Percentiles rank a stretch among this genome's conserved stretches.
phyloP scores from a whole-genome alignment of 2,329 filamentous ascomycete species.

The Albophoma yamanashiensis region DNA sequence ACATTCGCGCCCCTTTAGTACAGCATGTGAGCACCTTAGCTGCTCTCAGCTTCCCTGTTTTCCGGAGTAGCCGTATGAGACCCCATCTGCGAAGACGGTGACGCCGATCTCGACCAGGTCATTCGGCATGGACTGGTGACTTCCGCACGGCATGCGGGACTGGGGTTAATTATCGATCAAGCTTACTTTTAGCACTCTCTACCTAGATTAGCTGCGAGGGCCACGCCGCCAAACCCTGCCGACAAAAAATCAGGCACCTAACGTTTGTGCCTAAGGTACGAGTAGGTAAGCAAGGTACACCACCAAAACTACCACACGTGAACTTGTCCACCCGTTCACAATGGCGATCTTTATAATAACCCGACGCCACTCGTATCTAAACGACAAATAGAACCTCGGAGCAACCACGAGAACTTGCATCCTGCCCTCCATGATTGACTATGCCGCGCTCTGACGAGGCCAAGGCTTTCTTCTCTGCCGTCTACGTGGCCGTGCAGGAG shows the following conservation, averaged over 20 bases:
- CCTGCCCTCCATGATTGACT: not conserved
- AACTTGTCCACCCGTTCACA: not conserved
- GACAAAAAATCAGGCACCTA: too few species aligned
- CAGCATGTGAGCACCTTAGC: too few species aligned
- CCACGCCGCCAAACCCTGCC: too few species aligned
- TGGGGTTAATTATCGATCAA: not conserved
- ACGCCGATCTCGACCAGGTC: not conserved
- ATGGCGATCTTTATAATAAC: not conserved
- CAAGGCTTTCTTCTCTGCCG: conserved; percentile 60
- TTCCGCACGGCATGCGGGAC: not conserved
- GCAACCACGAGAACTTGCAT: not conserved
- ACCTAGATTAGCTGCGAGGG: too few species aligned
- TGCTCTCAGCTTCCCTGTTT: too few species aligned
- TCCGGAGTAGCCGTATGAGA: too few species aligned
- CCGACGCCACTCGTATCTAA: not conserved
- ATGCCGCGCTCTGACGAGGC: conserved; percentile 70
- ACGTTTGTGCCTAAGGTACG: too few species aligned
- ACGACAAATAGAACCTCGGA: not conserved
- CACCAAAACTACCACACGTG: not conserved
- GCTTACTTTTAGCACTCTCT: too few species aligned
- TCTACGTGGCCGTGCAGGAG: conserved; percentile 77
- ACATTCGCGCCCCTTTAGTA: too few species aligned
- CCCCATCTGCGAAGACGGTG: too few species aligned
- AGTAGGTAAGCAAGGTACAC: too few species aligned
- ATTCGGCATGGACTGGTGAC: not conserved